These are phyloP conservation scores for Pythium chondricola DNA, from an alignment of 352 stramenopile species.

Conservation along the genomic window DNA sequence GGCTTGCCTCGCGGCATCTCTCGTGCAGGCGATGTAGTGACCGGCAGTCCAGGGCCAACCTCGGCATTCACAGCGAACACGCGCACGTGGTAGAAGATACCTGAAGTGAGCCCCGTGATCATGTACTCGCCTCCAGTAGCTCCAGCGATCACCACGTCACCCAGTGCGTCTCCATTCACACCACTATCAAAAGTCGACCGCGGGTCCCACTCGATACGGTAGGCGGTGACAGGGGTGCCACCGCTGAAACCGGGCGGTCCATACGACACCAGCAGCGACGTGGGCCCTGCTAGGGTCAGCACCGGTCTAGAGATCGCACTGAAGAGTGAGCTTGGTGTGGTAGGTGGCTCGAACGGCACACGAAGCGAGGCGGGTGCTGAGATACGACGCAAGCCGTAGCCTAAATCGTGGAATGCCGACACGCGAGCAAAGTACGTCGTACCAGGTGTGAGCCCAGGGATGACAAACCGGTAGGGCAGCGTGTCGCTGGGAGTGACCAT, in stretches of 20 bases:
- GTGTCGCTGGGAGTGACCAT: slow-evolving; percentile 10
- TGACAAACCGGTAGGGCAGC: slow-evolving; percentile 44
- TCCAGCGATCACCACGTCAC: slow-evolving; percentile 23
- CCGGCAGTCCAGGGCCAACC: slow-evolving; percentile 33
- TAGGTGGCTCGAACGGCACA: slow-evolving; percentile 64
- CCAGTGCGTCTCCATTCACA: slow-evolving; percentile 42
- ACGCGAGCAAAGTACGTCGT: slow-evolving; percentile 67
- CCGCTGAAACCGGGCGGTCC: slow-evolving; percentile 79
- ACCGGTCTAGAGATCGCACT: slow-evolving; percentile 46
- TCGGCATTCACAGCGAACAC: slow-evolving; percentile 66
- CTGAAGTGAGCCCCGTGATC: slow-evolving; percentile 44
- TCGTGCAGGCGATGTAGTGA: slow-evolving; percentile 34
- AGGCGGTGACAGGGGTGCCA: slow-evolving; percentile 81
- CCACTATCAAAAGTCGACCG: slow-evolving; percentile 71
- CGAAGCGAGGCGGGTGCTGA: slow-evolving; percentile 45
- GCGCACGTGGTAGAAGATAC: slow-evolving; percentile 52
- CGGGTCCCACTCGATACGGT: slow-evolving; percentile 90
- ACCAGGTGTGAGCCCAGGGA: slow-evolving; percentile 49
- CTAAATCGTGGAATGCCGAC: slow-evolving; percentile 55
- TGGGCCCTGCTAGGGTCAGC: slow-evolving; percentile 62
- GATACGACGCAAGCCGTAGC: slow-evolving; percentile 49
- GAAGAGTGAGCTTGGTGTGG: slow-evolving; percentile 48
- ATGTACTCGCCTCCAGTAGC: slow-evolving; percentile 26
- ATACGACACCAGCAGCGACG: slow-evolving; percentile 75
- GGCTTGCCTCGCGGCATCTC: slow-evolving; percentile 73